Conservation (phyloP, 805 yeast species). For the Saccharomycopsis sp. region DNA sequence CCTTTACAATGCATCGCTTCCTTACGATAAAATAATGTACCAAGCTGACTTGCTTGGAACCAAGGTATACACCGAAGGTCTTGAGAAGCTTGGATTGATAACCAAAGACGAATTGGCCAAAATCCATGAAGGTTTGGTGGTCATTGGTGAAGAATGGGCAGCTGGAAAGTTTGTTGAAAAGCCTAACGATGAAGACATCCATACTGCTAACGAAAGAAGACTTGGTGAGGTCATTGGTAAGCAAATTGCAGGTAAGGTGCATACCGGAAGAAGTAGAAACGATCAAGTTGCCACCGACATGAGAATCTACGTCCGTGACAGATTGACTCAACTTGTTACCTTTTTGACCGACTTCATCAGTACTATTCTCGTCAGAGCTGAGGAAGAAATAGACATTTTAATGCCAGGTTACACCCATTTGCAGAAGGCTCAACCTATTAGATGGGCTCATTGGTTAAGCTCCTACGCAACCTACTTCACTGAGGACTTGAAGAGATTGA, state of each 20-base stretch:
- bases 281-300: slow-evolving; percentile 99
- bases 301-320: slow-evolving; percentile 87
- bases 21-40: slow-evolving; percentile 93
- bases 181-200: slow-evolving; percentile 95
- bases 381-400: slow-evolving; percentile 76
- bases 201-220: slow-evolving; percentile 97
- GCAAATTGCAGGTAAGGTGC: slow-evolving; percentile 93
- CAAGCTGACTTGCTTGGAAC: slow-evolving; percentile 93
- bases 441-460: slow-evolving; percentile 98
- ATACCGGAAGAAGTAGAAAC: slow-evolving; percentile 98
- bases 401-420: slow-evolving; percentile 99
- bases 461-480: slow-evolving; percentile 92
- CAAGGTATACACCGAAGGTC: slow-evolving; percentile 83
- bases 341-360: slow-evolving; percentile 56
- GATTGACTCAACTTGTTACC: slow-evolving; percentile 52
- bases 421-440: slow-evolving; percentile 98
- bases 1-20: slow-evolving; percentile 91
- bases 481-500: slow-evolving; percentile 80
- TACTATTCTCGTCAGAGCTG: slow-evolving; percentile 69
- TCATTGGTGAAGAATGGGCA: slow-evolving; percentile 80
- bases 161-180: slow-evolving; percentile 59
- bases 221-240: slow-evolving; percentile 94
- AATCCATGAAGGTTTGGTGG: slow-evolving; percentile 76
- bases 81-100: slow-evolving; percentile 70
- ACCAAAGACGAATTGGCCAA: slow-evolving; percentile 65